Conservation (phyloP, 2,329 filamentous ascomycete species). For the Talaromyces sp. region DNA sequence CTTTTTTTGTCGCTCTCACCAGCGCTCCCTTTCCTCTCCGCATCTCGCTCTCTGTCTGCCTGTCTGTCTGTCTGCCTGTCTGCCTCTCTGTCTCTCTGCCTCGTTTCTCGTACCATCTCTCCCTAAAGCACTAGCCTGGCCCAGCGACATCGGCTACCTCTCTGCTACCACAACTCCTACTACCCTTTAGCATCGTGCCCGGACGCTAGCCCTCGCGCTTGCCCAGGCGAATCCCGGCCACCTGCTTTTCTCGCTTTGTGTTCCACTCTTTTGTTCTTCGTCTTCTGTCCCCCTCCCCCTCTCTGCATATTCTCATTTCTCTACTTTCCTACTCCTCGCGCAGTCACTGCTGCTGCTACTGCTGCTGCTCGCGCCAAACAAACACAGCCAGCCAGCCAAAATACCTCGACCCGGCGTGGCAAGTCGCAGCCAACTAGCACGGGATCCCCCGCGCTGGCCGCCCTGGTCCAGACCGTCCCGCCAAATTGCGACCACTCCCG, state of each 20-base stretch:
- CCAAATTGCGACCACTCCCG: slow-evolving; percentile 7
- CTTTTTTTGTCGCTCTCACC: background rate
- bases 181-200: background rate
- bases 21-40: background rate
- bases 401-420: background rate
- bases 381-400: background rate
- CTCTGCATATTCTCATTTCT: background rate
- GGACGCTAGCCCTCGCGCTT: background rate
- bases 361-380: background rate
- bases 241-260: background rate
- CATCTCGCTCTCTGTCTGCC: background rate
- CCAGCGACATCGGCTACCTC: background rate
- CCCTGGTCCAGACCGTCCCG: slow-evolving; percentile 9
- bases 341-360: background rate
- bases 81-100: too few species aligned
- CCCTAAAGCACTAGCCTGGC: background rate
- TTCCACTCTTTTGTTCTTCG: background rate
- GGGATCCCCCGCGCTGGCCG: slow-evolving; percentile 14
- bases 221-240: background rate
- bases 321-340: background rate
- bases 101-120: background rate
- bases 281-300: background rate
- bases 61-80: background rate
- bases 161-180: background rate
- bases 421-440: slow-evolving; percentile 1